Evolutionary conservation across 805 yeast species (phyloP).

Genomic region (Spathaspora sp.): DNA sequence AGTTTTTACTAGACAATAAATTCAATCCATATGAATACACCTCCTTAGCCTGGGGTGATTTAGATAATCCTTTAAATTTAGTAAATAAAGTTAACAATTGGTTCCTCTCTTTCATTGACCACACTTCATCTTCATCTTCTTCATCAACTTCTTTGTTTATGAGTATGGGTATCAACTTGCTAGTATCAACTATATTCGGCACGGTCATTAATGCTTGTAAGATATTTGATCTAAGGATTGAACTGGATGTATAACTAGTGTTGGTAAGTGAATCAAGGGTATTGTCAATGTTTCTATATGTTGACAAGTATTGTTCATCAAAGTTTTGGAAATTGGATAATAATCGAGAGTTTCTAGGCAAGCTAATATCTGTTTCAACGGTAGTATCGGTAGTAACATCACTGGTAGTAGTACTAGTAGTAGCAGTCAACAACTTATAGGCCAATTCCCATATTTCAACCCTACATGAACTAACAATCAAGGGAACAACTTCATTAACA

Average conservation of each 20-base stretch:
- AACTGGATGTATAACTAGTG: constrained; percentile 24
- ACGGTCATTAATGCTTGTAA: constrained; percentile 53
- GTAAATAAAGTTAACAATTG: constrained; percentile 59
- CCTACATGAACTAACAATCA: constrained; percentile 28
- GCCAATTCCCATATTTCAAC: constrained; percentile 55
- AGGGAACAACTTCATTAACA: constrained; percentile 57
- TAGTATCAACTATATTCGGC: constrained; percentile 67
- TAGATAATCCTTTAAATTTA: constrained; percentile 59
- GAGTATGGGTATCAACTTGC: constrained; percentile 56
- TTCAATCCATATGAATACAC: constrained; percentile 51
- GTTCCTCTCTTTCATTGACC: constrained; percentile 54
- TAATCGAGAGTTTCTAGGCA: constrained; percentile 44
- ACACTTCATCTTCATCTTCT: constrained; percentile 23
- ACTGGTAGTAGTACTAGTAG: constrained; percentile 9
- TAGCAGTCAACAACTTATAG: constrained; percentile 25
- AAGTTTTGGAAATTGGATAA: constrained; percentile 33
- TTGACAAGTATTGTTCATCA: constrained; percentile 15
- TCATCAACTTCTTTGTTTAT: constrained; percentile 26
- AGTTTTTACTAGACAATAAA: constrained; percentile 57
- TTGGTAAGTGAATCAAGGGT: constrained; percentile 36
- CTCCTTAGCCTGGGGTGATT: constrained; percentile 47
- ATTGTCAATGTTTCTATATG: constrained; percentile 28
- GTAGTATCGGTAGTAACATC: no score
- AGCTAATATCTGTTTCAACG: constrained; percentile 2
- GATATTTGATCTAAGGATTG: constrained; percentile 50